phyloP scores from a whole-genome alignment of 1,139 yeast species.

The Sugiyamaella neomexicana region DNA sequence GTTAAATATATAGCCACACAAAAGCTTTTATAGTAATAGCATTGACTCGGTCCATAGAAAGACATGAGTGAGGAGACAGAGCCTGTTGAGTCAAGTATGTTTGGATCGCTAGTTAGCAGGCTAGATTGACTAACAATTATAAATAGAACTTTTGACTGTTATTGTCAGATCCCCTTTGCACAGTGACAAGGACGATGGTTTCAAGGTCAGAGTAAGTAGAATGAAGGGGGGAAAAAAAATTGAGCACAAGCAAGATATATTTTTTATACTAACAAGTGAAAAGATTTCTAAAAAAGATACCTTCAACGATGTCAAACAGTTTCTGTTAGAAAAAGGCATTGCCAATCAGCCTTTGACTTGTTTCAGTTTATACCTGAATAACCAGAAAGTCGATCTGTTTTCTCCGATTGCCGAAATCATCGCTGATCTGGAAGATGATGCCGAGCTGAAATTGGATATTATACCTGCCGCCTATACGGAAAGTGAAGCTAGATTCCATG shows the following conservation, averaged over 20 bases:
- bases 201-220: constrained; percentile 11
- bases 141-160: constrained; percentile 7
- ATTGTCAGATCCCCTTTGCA: constrained; percentile 13
- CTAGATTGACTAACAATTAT: neutral
- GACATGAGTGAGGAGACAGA: constrained; percentile 10
- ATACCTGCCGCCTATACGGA: constrained; percentile 50
- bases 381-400: constrained; percentile 38
- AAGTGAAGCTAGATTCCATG: constrained; percentile 49
- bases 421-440: constrained; percentile 30
- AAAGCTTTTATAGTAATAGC: neutral
- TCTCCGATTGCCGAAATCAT: constrained; percentile 34
- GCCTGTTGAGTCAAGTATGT: constrained; percentile 4
- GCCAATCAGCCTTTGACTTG: constrained; percentile 60
- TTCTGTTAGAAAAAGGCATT: constrained; percentile 55
- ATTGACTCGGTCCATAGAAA: neutral
- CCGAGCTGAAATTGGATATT: constrained; percentile 38
- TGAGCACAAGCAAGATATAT: neutral
- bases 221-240: no score
- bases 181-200: constrained; percentile 8
- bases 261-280: neutral
- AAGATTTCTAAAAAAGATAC: constrained; percentile 43
- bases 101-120: neutral
- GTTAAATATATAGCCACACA: no score
- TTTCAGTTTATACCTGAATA: constrained; percentile 51
- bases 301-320: constrained; percentile 58